Percentiles rank a stretch among this genome's conserved stretches.
Conservation (phyloP, 202 grass and related monocot species). For the Cymbopogon flexuosus region DNA sequence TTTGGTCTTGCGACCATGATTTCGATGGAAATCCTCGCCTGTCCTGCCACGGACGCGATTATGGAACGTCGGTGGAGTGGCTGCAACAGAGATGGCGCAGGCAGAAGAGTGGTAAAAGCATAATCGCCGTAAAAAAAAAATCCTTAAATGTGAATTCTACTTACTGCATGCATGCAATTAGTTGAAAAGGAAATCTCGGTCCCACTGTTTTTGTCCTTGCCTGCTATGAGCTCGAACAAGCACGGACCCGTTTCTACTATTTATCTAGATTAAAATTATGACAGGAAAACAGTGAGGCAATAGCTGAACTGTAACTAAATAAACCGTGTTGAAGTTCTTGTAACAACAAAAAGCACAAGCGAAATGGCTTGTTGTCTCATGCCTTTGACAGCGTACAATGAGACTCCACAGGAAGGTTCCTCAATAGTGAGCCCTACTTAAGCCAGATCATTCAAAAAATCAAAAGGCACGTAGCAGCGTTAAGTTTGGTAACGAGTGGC, state of each 20-base stretch:
- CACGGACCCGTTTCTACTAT: too few species aligned
- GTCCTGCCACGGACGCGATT: neutral
- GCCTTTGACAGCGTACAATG: neutral
- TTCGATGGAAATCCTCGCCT: neutral
- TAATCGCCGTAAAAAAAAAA: too few species aligned
- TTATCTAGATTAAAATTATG: too few species aligned
- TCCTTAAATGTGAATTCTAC: neutral
- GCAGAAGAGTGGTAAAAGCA: too few species aligned
- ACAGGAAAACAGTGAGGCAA: neutral
- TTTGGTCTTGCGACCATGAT: neutral
- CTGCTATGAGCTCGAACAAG: too few species aligned
- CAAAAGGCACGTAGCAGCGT: neutral
- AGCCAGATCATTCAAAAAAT: neutral
- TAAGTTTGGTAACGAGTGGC: neutral
- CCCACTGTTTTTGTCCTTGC: neutral
- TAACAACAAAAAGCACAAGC: neutral
- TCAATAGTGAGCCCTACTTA: too few species aligned
- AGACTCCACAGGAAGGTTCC: constrained; percentile 2
- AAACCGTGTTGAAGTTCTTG: neutral
- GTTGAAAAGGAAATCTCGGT: too few species aligned
- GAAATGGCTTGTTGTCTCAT: neutral
- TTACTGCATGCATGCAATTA: too few species aligned
- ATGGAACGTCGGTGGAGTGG: constrained; percentile 32
- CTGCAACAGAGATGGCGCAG: too few species aligned
- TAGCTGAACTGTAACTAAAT: neutral